Base-by-base conservation (phyloP, 1,284 basidiomycete genomes). In the Cystobasidium sp. region DNA sequence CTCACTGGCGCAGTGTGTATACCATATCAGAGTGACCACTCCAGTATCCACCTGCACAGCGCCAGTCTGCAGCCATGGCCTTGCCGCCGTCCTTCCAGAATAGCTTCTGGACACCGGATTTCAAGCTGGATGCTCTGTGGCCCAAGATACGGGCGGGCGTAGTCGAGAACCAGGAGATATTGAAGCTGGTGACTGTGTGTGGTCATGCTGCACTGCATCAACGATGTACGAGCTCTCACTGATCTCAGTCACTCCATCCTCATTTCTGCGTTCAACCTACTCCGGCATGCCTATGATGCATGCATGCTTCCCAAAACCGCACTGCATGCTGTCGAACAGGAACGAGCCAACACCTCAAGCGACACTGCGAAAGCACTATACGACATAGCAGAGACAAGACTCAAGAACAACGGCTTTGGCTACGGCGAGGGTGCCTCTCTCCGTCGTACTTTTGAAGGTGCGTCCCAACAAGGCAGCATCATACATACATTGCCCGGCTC, bases 91-190 rank as follows among this genome's bases (percentile, higher is more conserved):
- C 59, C 22, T 71, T 71, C 51, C 43, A 58, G 22, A 71, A 71
- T 31, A 62, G 56, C 22, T 71, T 71, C 69, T 71, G 52, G 39
- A 71, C 69, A 41, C 59, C 69, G 47, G 61, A 71, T 39, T 61
- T 59, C 39, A 58, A 49, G 46, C 52, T 71, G 9, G 69, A 71
- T 22, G 59, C 46, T 1, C 69, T 71, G 10, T 64, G 43, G 59
- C 56, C 59, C 59, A 71, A 71, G 47, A 31, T 71, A 8, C 69
- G 47, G 3, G 69, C 69, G 3, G 69, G 69, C 14, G 52, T 56
- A 6, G 59, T 63, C 16, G 69, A 71, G 59, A 71, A 71, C 47
- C 52, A 71, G 49, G 69, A 71, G 46, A 71, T 71, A 46, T 39
- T 71, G 46, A 49, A 61, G 9, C 59, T 71, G 46, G 49, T 71